A percentile compares a stretch with the other conserved stretches of the same genome.
Evolutionary conservation across 805 yeast species (phyloP).

Genomic region (Saturnispora hagleri): DNA sequence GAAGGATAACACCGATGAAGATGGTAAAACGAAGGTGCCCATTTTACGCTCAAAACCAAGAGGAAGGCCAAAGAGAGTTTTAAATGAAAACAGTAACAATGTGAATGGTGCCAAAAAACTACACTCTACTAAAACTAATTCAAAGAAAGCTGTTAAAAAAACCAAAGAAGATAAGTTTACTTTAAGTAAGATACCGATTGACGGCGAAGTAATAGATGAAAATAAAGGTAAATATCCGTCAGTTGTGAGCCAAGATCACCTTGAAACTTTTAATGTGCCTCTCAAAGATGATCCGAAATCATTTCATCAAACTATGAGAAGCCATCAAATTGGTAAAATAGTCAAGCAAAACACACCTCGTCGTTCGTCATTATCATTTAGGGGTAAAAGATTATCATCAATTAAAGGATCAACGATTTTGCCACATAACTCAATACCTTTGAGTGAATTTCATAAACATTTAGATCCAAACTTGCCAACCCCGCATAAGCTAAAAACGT

Average conservation of each 20-base stretch:
- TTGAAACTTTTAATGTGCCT: conserved; percentile 11
- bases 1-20: background rate
- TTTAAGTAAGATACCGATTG: background rate
- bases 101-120: background rate
- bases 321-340: background rate
- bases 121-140: background rate
- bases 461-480: conserved; percentile 55
- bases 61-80: background rate
- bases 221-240: background rate
- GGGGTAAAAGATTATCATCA: conserved; percentile 69
- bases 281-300: conserved; percentile 5
- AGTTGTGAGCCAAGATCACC: background rate
- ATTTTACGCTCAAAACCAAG: background rate
- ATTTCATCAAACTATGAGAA: background rate
- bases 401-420: conserved; percentile 59
- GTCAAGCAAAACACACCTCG: conserved; percentile 18
- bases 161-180: background rate
- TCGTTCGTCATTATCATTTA: conserved; percentile 41
- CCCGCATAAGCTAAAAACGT: conserved; percentile 63
- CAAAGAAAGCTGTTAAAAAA: background rate
- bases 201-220: background rate
- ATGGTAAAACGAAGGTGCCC: background rate
- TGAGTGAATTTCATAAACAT: conserved; percentile 49
- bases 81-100: background rate
- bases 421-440: conserved; percentile 56